These are phyloP conservation scores for Xylaria hypoxylon DNA, from an alignment of 2,329 filamentous ascomycete genomes.

Conservation along the genomic window DNA sequence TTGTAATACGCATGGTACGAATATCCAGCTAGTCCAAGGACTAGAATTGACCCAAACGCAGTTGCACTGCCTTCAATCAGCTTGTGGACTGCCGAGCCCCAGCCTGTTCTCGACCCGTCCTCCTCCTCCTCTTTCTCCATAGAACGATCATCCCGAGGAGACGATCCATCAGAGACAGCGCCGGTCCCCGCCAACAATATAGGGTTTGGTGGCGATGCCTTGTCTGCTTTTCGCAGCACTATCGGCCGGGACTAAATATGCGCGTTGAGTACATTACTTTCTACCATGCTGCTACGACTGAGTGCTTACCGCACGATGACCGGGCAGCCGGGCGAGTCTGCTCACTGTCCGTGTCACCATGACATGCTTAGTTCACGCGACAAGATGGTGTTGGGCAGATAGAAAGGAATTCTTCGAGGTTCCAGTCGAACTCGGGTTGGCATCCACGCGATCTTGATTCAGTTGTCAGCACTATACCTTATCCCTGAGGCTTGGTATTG, in stretches of 20 bases:
- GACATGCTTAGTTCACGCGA: background rate
- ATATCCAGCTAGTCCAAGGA: slow-evolving; percentile 51
- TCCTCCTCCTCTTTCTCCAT: slow-evolving; percentile 7
- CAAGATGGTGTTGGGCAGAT: background rate
- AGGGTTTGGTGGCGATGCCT: background rate
- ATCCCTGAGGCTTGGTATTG: slow-evolving; percentile 15
- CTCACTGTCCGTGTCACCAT: slow-evolving; percentile 34
- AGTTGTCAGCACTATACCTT: background rate
- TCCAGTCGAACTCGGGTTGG: background rate
- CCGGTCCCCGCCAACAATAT: slow-evolving; percentile 15
- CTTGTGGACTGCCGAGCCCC: slow-evolving; percentile 41
- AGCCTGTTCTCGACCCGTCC: slow-evolving; percentile 7
- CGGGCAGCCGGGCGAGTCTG: slow-evolving; percentile 32
- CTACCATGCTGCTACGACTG: background rate
- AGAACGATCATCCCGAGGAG: slow-evolving; percentile 12
- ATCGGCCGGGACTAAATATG: slow-evolving; percentile 15
- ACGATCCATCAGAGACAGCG: slow-evolving; percentile 13
- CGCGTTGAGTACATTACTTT: background rate
- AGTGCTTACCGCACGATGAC: slow-evolving; percentile 33
- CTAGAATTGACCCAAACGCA: slow-evolving; percentile 46
- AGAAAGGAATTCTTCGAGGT: no score
- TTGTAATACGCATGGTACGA: slow-evolving; percentile 66
- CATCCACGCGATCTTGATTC: background rate
- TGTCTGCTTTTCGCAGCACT: slow-evolving; percentile 20
- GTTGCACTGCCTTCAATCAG: slow-evolving; percentile 48